Base-by-base conservation (phyloP, 2,329 filamentous ascomycete species). In the Keithomyces neogunnii region DNA sequence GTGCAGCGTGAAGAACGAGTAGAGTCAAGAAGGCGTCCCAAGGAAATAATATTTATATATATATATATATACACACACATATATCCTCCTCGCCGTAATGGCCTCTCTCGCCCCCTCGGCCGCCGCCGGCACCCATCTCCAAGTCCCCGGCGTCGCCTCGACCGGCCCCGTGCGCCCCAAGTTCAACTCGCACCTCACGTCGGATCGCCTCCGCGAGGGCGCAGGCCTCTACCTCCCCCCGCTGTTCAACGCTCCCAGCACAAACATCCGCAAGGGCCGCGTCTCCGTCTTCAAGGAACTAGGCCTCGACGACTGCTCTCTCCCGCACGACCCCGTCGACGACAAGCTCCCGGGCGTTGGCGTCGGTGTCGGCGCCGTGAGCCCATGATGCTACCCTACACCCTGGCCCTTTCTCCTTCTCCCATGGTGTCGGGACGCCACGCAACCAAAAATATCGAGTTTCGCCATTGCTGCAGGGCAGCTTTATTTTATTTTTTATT, bases 271-370 rank as follows among this genome's bases (percentile, higher is more conserved):
- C 54, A 78, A 77, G 59, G 74, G 70, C 42, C 70, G 76, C 47
- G 73, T 67, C 56, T 79, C 76, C 28, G 65, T 78, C 51, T 80
- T 80, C 57, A 76, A 67, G 58, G 77, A 80, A 62, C 60, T 73
- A 40, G 77, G 76, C 4, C 59, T 79, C 26, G 64, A 69, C 47
- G 66, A 70, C 49, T 40, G 6, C 35, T 35, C 51, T 28, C 45
- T 31, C 44, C 19, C 32, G 19, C 39, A 28, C 46, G 30, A 7
- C 2, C 26, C 26, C 26, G 9, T 39, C n/a, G 45, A 48, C 35
- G 26, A 48, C 1, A 45, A 51, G 13, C n/a, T 43, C 32, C 2
- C 44, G 47, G 30, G 29, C 11, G 32, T 32, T 13, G 42, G 28
- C 32, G 31, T 49, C 42, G 28, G 38, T 43, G 8, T 40, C n/a